Evolutionary conservation across 352 stramenopile species (phyloP), one percentile per base, ranked within the genome.

Genomic region (Globisporangium middletonii): DNA sequence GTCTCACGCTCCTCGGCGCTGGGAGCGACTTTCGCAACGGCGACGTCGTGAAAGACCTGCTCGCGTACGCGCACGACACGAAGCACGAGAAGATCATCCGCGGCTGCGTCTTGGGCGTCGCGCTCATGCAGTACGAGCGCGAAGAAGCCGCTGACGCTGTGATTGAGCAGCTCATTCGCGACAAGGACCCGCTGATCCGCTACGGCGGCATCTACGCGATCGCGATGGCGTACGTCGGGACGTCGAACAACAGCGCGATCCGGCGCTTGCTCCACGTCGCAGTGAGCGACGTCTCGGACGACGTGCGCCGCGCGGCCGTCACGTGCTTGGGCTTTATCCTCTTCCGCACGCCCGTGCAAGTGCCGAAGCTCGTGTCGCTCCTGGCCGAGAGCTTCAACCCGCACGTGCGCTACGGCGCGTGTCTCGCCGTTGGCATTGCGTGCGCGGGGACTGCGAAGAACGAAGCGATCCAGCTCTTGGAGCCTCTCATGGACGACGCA

Each of bases 1-100:
- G 98, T 37, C 85, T 99, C 60, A 83, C 98, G 15, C 75, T 99
- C 33, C 85, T 99, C 15, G 97, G 97, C n/a, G 92, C 85, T 55
- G 96, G 95, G 38, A 83, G 88, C 50, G 84, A 96, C 50, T 87
- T 84, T 57, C 80, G 77, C 43, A 86, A 89, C 52, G 79, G 78
- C 37, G 82, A 92, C 26, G 92, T 94, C 49, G 67, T 95, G 28
- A 95, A 92, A 60, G 95, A 99, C 60, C 73, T 99, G 57, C 75
- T 99, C n/a, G 92, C 93, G 41, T 99, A 99, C 68, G 93, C 96
- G 18, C 88, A 98, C 63, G 96, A 99, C 64, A 99, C 97, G 15
- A 94, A 98, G 59, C 97, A 99, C 79, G 97, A 99, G 74, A 99
- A 99, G 72, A 99, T 99, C 66, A 99, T 99, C 63, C 94, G 97